Evolutionary conservation across 257 asterid species (phyloP).

Genomic region (Solanum tarijense): DNA sequence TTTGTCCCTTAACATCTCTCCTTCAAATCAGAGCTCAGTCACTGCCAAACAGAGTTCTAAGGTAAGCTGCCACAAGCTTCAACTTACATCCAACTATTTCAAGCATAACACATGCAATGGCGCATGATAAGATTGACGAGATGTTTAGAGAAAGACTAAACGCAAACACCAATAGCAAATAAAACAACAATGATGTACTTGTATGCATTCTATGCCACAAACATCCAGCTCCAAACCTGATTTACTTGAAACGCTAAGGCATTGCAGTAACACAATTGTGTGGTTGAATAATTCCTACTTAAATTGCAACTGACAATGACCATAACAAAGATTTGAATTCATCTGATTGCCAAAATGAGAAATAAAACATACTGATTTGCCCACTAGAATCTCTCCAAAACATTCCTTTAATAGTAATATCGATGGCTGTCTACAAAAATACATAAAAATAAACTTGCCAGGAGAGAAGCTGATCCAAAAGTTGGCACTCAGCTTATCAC

Average conservation of each 20-base stretch:
- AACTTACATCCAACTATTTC: constrained; percentile 19
- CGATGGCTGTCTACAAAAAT: constrained; percentile 5
- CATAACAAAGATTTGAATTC: neutral
- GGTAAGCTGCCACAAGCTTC: too few species aligned
- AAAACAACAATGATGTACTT: constrained; percentile 15
- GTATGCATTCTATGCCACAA: neutral
- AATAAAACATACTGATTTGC: neutral
- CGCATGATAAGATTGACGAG: constrained; percentile 48
- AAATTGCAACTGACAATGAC: neutral
- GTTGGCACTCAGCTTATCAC: neutral
- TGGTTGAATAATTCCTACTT: neutral
- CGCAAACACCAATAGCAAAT: neutral
- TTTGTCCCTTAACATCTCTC: constrained; percentile 7
- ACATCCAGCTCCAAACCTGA: neutral
- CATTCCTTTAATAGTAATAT: neutral
- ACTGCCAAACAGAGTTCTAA: too few species aligned
- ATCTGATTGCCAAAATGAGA: neutral
- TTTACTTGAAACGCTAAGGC: neutral
- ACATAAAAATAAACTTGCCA: neutral
- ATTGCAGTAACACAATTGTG: neutral
- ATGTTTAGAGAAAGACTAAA: constrained; percentile 36
- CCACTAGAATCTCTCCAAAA: constrained; percentile 3
- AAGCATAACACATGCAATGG: constrained; percentile 58
- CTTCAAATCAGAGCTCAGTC: constrained; percentile 1
- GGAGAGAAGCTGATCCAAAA: neutral